Evolutionary conservation across 306 rosid species (phyloP), one percentile per base, ranked within the genome.

Genomic region (Vachellia collinsii): DNA sequence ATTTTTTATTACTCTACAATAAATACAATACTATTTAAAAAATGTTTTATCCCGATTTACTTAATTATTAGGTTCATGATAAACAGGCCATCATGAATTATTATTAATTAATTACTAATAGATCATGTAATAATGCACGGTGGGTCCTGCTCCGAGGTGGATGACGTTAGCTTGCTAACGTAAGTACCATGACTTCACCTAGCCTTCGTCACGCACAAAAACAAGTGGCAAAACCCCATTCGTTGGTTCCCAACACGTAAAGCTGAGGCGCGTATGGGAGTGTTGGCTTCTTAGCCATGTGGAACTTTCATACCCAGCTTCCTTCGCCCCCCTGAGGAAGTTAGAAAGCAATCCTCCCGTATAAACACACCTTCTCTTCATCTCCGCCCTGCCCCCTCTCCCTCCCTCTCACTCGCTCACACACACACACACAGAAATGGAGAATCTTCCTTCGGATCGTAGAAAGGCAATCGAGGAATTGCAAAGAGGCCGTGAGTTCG

Each of bases 381-480:
- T 22, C 65, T 58, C 2, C 4, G 6, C 4, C 19, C 43, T 64
- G 43, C 5, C 16, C 25, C 67, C 42, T 6, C 19, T 7, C 72
- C 19, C 5, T 1, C 3, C 4, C 42, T 5, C n/a, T 63, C 8
- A 3, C 13, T 4, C 56, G 13, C 54, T 3, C 6, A 1, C 59
- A 5, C 61, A 1, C 34, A 20, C 16, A 39, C 13, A 4, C 8
- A n/a, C 4, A 41, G 53, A 70, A 44, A 81, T 79, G 83, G 86
- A 80, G 43, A 81, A 61, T 20, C 22, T 37, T 20, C 29, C 29
- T 8, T 22, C 42, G 9, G 58, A 10, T 54, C 50, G 50, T 38
- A 83, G 10, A 6, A 85, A 65, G 65, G 79, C 78, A 9, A 70
- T 84, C 46, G 83, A 87, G 11, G 89, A 90, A 65, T 76, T 92